Percentiles rank a stretch among this genome's conserved stretches.
Conservation (phyloP, 305 asterid genomes). For the Fraxinus paxiana region DNA sequence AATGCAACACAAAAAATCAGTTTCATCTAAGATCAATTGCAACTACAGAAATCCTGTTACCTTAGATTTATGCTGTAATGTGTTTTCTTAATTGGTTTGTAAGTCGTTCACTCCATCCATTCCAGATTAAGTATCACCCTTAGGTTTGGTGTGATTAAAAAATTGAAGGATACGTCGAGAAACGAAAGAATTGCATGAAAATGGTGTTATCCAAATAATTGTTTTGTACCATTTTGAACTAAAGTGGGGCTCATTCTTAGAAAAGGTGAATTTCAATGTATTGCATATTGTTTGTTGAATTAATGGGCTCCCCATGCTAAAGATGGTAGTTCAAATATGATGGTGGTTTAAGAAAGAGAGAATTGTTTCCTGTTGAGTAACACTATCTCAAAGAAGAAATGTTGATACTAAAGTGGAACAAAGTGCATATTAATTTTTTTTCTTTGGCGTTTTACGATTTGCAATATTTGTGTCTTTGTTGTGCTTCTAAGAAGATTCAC, state of each 20-base stretch:
- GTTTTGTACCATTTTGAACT: not conserved
- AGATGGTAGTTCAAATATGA: not conserved
- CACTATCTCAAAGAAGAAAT: not conserved
- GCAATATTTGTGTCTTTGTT: not conserved
- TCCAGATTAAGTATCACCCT: not conserved
- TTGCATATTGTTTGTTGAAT: not conserved
- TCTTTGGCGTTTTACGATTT: not conserved
- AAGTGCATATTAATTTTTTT: not conserved
- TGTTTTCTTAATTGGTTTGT: not conserved
- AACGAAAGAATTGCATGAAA: not conserved
- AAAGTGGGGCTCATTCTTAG: not conserved
- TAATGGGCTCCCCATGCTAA: not conserved
- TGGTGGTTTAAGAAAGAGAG: not conserved
- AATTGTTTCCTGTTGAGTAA: not conserved
- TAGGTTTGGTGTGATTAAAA: not conserved
- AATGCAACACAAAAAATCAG: not conserved
- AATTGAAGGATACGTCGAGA: not conserved
- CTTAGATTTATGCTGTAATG: not conserved
- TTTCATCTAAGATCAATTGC: not conserved
- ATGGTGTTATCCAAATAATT: not conserved
- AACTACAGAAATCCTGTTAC: not conserved
- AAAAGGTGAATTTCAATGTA: not conserved
- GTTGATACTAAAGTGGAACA: not conserved
- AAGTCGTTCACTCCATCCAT: not conserved
- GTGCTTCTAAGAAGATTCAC: not conserved